phyloP scores from a whole-genome alignment of 805 yeast species.

The Barnettozyma sp. region DNA sequence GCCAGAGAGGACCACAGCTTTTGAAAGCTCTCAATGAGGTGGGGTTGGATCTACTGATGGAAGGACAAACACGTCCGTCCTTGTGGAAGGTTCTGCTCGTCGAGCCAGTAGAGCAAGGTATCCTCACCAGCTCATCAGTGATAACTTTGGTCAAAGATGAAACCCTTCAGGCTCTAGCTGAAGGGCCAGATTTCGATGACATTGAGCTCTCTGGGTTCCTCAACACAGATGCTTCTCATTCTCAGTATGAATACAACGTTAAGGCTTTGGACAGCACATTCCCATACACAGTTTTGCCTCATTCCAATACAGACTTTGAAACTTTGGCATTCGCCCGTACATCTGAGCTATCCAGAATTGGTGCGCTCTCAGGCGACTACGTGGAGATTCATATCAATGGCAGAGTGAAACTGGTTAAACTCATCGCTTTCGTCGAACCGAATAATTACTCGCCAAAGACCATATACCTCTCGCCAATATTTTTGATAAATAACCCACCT shows the following conservation, averaged over 20 bases:
- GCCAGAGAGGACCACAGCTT: slow-evolving; percentile 16
- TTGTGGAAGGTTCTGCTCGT: slow-evolving; percentile 47
- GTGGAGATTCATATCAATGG: slow-evolving; percentile 30
- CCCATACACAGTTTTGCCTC: slow-evolving; percentile 10
- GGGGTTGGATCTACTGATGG: slow-evolving; percentile 15
- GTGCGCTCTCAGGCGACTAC: slow-evolving; percentile 64
- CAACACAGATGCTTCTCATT: neutral
- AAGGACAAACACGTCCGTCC: slow-evolving; percentile 14
- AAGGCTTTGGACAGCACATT: slow-evolving; percentile 4
- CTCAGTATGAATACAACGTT: slow-evolving; percentile 4
- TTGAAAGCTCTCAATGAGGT: slow-evolving; percentile 8
- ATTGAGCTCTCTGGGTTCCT: slow-evolving; percentile 18
- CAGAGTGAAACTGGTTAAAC: slow-evolving; percentile 18
- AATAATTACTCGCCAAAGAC: slow-evolving; percentile 33
- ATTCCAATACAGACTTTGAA: slow-evolving; percentile 32
- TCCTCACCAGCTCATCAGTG: slow-evolving; percentile 38
- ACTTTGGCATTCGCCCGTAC: slow-evolving; percentile 41
- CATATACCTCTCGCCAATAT: slow-evolving; percentile 57
- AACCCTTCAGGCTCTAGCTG: neutral
- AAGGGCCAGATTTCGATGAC: slow-evolving; percentile 1
- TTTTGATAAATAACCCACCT: slow-evolving; percentile 40
- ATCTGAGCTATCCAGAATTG: slow-evolving; percentile 45
- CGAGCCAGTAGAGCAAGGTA: slow-evolving; percentile 73
- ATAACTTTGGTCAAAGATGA: slow-evolving; percentile 43
- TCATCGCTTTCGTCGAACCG: slow-evolving; percentile 63